Base-by-base conservation (phyloP, 78 protist genomes). In the Monosiga brevicollis region DNA sequence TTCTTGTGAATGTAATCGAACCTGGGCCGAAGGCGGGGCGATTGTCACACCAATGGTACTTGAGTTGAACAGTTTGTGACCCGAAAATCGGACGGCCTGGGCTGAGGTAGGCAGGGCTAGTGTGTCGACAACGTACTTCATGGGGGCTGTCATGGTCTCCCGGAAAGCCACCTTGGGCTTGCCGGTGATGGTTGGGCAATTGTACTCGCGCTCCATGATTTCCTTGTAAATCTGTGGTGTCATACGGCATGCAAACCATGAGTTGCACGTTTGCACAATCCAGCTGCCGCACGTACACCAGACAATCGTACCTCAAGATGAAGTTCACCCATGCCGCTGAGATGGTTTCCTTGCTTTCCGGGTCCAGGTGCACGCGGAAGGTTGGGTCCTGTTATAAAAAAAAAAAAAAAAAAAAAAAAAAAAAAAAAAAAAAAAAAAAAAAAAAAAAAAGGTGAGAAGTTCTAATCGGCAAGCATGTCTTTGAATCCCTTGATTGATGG, bases 321-420 rank as follows among this genome's bases (percentile, higher is more conserved):
- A 25, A 96, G 89, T 86, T 96, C 99, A 74, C 99, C 99, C 99
- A 96, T 96, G 62, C 99, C 99, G 55, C 81, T 76, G 62, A 83
- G 55, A 83, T 76, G 81, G 85, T 75, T 70, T 83, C 80, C 34
- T 42, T 42, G 0, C 88, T 70, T 54, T 92, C 95, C 15, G 37
- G 84, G 80, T 96, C 97, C 22, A 84, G 42, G 76, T 84, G 82
- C 49, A 94, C 90, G n/a, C 95, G 79, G 87, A 96, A 94, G 25
- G 99, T 95, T 74, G 99, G 99, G 80, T 96, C 99, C 87, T 96
- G 97, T 72, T n/a, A 54, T 22, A 54, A 54, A 54, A 54, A 54
- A 54, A 9, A 54, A 9, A 9, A 54, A 54, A 20, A 9, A 54
- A 54, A 54, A 20, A 20, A 20, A 54, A 22, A 20, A 54, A 55